Percentiles rank a stretch among this genome's conserved stretches.
Conservation (phyloP, 306 rosid genomes). For the Quillaja saponaria region DNA sequence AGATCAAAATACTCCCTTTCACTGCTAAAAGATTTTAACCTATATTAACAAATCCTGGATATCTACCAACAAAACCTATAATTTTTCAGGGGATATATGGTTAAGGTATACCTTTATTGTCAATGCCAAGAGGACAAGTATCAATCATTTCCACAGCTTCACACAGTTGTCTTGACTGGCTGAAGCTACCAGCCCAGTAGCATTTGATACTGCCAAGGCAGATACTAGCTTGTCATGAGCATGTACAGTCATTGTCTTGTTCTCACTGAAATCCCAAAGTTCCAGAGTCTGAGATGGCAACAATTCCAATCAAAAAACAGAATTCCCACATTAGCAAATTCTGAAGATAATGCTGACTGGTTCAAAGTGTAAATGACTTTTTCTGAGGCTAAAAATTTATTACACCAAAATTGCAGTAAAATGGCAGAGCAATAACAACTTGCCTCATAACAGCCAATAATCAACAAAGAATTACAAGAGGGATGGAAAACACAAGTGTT, state of each 20-base stretch:
- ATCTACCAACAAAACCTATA: slow-evolving; percentile 13
- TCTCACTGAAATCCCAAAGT: slow-evolving; percentile 67
- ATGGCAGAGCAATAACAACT: slow-evolving; percentile 23
- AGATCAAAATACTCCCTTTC: slow-evolving; percentile 28
- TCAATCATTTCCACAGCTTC: slow-evolving; percentile 72
- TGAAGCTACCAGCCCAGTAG: slow-evolving; percentile 66
- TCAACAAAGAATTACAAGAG: slow-evolving; percentile 41
- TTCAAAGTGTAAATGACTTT: slow-evolving; percentile 13
- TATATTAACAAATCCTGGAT: slow-evolving; percentile 13
- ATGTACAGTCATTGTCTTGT: slow-evolving; percentile 43
- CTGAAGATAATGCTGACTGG: not conserved
- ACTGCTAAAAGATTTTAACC: not conserved
- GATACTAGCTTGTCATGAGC: slow-evolving; percentile 70
- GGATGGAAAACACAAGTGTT: slow-evolving; percentile 72
- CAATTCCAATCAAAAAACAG: slow-evolving; percentile 20
- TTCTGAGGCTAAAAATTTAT: not conserved
- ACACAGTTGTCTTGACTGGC: slow-evolving; percentile 64
- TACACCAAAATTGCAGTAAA: slow-evolving; percentile 5
- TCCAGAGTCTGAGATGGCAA: slow-evolving; percentile 49
- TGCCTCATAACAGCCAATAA: slow-evolving; percentile 67
- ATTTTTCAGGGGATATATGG: too few species aligned
- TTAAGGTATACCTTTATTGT: slow-evolving; percentile 13
- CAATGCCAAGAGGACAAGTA: not conserved
- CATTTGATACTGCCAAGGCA: slow-evolving; percentile 60
- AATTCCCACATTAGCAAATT: slow-evolving; percentile 15